These are phyloP conservation scores for Trichoderma koningiopsis DNA, from an alignment of 2,329 filamentous ascomycete genomes.

Conservation along the genomic window DNA sequence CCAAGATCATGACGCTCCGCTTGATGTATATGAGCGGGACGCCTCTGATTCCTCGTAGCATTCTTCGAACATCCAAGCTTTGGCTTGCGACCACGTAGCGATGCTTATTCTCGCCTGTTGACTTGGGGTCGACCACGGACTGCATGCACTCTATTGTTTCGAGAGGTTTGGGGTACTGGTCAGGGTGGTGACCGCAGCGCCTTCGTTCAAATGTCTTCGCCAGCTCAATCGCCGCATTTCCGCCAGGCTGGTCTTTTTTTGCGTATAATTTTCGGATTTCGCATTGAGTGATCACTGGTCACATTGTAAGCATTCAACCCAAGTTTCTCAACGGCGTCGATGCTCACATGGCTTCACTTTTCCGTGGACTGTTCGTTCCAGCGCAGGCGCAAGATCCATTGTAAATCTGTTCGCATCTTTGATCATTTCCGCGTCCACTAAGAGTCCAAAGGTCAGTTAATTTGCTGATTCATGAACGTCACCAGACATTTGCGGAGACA, in stretches of 20 bases:
- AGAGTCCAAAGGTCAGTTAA: neutral
- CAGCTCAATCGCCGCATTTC: slow-evolving; percentile 65
- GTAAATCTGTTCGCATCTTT: slow-evolving; percentile 80
- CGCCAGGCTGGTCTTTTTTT: slow-evolving; percentile 56
- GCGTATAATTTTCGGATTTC: slow-evolving; percentile 78
- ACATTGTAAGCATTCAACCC: slow-evolving; percentile 30
- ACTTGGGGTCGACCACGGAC: slow-evolving; percentile 78
- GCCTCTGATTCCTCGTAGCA: slow-evolving; percentile 67
- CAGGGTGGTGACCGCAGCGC: slow-evolving; percentile 75
- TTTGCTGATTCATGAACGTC: neutral
- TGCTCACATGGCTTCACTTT: slow-evolving; percentile 76
- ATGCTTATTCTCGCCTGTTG: slow-evolving; percentile 71
- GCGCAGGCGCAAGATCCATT: slow-evolving; percentile 78
- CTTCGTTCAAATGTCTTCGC: slow-evolving; percentile 77
- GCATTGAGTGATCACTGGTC: slow-evolving; percentile 75
- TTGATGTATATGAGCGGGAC: slow-evolving; percentile 79
- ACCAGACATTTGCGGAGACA: slow-evolving; percentile 29
- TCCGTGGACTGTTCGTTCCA: slow-evolving; percentile 84
- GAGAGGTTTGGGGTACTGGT: slow-evolving; percentile 71
- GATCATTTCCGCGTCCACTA: slow-evolving; percentile 83
- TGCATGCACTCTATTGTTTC: slow-evolving; percentile 69
- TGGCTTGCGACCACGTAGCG: slow-evolving; percentile 78
- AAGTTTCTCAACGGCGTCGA: slow-evolving; percentile 9
- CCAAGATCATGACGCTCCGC: slow-evolving; percentile 70
- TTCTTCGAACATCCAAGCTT: slow-evolving; percentile 62